Percentiles rank a stretch among this genome's conserved stretches.
phyloP scores from a whole-genome alignment of 2,329 filamentous ascomycete species.

The Clarireedia hainanense region DNA sequence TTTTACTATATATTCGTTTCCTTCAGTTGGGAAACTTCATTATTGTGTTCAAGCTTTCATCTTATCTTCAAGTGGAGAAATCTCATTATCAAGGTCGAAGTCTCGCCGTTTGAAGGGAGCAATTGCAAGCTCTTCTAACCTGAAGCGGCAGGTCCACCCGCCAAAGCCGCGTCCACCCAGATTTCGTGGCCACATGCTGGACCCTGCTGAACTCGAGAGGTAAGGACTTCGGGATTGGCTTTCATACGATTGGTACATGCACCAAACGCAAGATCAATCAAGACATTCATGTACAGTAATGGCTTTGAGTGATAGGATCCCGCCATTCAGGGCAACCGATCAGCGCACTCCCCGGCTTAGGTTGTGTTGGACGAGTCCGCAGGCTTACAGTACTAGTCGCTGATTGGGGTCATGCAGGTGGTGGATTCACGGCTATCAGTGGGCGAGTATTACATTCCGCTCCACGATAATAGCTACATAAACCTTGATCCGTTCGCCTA shows the following conservation, averaged over 20 bases:
- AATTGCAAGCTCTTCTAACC: neutral
- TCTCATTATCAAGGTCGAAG: neutral
- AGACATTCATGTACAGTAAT: neutral
- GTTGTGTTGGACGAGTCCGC: neutral
- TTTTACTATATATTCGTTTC: neutral
- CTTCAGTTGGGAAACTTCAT: neutral
- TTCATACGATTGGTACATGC: neutral
- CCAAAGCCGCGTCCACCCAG: neutral
- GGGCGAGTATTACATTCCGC: neutral
- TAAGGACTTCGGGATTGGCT: conserved; percentile 1
- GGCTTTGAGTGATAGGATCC: neutral
- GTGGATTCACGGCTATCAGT: neutral
- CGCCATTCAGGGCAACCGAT: neutral
- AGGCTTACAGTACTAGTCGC: neutral
- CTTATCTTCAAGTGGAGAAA: conserved; percentile 6
- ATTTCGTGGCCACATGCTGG: neutral
- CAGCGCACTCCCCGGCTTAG: neutral
- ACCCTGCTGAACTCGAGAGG: conserved; percentile 2
- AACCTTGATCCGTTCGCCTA: conserved; percentile 7
- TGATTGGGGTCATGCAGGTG: conserved; percentile 3
- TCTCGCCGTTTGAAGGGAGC: neutral
- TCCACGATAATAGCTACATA: neutral
- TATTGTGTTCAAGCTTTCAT: neutral
- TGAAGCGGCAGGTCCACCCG: conserved; percentile 4
- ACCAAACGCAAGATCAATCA: neutral